These are phyloP conservation scores for Phytophthora parvispora DNA, from an alignment of 352 stramenopile species.

Conservation along the genomic window DNA sequence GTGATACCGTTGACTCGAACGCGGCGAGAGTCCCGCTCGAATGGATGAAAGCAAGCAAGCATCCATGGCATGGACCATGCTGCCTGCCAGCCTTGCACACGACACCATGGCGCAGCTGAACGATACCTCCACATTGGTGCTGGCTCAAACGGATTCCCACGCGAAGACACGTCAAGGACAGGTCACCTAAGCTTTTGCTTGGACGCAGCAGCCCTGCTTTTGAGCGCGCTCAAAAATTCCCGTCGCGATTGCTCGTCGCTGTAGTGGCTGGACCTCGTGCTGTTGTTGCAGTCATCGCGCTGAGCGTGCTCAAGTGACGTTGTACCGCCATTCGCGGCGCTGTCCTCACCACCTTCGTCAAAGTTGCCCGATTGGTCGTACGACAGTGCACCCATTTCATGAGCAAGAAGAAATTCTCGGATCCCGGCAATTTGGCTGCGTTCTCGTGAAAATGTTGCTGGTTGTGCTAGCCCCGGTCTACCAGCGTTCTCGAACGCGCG, in stretches of 20 bases:
- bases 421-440: slow-evolving; percentile 26
- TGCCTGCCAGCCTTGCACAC: no score
- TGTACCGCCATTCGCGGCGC: neutral
- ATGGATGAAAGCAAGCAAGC: no score
- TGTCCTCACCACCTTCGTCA: neutral
- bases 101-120: neutral
- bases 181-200: slow-evolving; percentile 18
- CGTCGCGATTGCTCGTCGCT: slow-evolving; percentile 23
- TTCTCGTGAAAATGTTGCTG: slow-evolving; percentile 12
- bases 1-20: slow-evolving; percentile 6
- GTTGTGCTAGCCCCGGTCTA: neutral
- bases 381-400: slow-evolving; percentile 30
- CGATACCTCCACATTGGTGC: neutral
- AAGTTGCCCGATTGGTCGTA: slow-evolving; percentile 1
- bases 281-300: neutral
- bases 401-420: slow-evolving; percentile 34
- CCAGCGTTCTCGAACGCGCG: slow-evolving; percentile 31
- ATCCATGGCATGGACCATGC: no score
- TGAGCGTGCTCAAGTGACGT: neutral
- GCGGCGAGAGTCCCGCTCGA: neutral
- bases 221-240: slow-evolving; percentile 35
- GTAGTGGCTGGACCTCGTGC: slow-evolving; percentile 27
- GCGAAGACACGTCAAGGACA: neutral
- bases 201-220: slow-evolving; percentile 14
- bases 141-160: slow-evolving; percentile 7